A percentile compares a stretch with the other conserved stretches of the same genome.
Evolutionary conservation across 371 early-diverging fungal species (phyloP).

Genomic region (Apophysomyces sp.): DNA sequence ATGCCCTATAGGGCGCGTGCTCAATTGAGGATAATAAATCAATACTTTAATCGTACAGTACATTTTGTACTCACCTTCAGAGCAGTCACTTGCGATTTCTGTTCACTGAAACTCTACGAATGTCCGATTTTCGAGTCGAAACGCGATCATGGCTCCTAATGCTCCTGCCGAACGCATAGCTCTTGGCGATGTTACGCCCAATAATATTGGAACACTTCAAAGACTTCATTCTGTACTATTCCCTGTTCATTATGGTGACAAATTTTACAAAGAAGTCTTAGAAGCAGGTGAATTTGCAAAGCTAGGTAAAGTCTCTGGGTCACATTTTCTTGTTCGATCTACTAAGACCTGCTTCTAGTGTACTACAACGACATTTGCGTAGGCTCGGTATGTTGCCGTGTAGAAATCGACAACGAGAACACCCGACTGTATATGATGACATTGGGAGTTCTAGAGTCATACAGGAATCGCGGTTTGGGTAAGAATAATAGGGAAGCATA

Average conservation of each 20-base stretch:
- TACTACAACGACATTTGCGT: conserved; percentile 73
- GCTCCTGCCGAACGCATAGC: conserved; percentile 28
- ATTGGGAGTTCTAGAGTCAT: conserved; percentile 88
- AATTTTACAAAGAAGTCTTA: conserved; percentile 80
- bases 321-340: background rate
- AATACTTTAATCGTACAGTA: too few species aligned
- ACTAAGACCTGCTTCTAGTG: conserved; percentile 40
- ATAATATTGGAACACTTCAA: conserved; percentile 72
- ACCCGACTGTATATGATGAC: conserved; percentile 90
- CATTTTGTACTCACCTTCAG: too few species aligned
- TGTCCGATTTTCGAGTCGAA: too few species aligned
- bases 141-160: background rate
- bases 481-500: conserved; percentile 7
- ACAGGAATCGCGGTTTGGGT: conserved; percentile 84
- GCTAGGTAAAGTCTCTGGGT: conserved; percentile 48
- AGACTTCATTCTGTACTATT: conserved; percentile 80
- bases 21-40: too few species aligned
- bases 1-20: too few species aligned
- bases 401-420: conserved; percentile 47
- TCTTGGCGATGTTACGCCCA: conserved; percentile 66
- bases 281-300: conserved; percentile 72
- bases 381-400: conserved; percentile 89
- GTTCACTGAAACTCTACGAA: too few species aligned
- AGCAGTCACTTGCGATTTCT: too few species aligned
- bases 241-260: conserved; percentile 81